A percentile compares a stretch with the other conserved stretches of the same genome.
phyloP scores from a whole-genome alignment of 805 yeast species.

The Blastobotrys parvus region DNA sequence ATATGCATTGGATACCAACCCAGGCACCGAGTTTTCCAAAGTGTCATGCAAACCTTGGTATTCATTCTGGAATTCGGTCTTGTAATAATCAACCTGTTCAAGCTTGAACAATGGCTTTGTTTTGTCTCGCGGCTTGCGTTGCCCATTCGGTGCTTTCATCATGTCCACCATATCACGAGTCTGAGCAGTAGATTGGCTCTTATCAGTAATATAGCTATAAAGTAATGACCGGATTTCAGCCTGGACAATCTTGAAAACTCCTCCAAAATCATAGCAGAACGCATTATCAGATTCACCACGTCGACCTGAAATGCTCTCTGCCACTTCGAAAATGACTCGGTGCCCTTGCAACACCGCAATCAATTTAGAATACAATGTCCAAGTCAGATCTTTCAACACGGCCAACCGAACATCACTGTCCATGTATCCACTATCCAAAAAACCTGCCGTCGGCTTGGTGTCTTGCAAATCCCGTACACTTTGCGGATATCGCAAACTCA shows the following conservation, averaged over 20 bases:
- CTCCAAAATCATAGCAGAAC: slow-evolving; percentile 29
- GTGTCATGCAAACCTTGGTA: slow-evolving; percentile 35
- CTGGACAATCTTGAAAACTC: slow-evolving; percentile 40
- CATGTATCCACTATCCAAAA: slow-evolving; percentile 15
- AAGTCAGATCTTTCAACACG: slow-evolving; percentile 61
- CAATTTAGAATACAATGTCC: slow-evolving; percentile 57
- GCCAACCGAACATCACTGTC: slow-evolving; percentile 43
- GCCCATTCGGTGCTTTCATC: background rate
- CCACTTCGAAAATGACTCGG: slow-evolving; percentile 53
- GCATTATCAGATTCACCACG: slow-evolving; percentile 13
- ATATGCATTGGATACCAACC: slow-evolving; percentile 36
- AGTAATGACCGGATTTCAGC: slow-evolving; percentile 34
- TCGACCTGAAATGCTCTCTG: slow-evolving; percentile 17
- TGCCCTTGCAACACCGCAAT: slow-evolving; percentile 62
- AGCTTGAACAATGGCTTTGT: slow-evolving; percentile 17
- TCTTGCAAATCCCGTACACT: slow-evolving; percentile 23
- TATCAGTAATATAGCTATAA: slow-evolving; percentile 28
- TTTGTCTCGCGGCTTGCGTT: slow-evolving; percentile 4
- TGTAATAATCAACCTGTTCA: slow-evolving; percentile 26
- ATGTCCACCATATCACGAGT: slow-evolving; percentile 1
- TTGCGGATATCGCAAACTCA: slow-evolving; percentile 47
- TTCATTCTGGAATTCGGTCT: slow-evolving; percentile 19
- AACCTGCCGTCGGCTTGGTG: background rate
- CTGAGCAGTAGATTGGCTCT: background rate
- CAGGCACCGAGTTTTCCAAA: slow-evolving; percentile 64